These are phyloP conservation scores for Vicia villosa DNA, from an alignment of 306 rosid genomes.

Conservation along the genomic window DNA sequence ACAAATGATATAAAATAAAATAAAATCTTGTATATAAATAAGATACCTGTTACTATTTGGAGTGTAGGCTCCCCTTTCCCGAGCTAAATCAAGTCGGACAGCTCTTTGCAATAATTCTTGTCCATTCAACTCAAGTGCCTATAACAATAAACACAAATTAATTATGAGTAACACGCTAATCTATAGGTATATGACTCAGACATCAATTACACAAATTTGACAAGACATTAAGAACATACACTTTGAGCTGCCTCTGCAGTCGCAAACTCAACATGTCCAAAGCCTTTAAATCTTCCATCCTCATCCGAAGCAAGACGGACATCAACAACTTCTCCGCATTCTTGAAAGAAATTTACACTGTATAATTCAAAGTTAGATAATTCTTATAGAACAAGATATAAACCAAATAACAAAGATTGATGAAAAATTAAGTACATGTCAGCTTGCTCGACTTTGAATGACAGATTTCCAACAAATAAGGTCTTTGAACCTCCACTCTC, in stretches of 20 bases:
- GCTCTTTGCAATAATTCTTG: slow-evolving; percentile 47
- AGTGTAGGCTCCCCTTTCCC: slow-evolving; percentile 67
- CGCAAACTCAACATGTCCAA: slow-evolving; percentile 85
- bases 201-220: background rate
- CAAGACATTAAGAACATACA: slow-evolving; percentile 31
- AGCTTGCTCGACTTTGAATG: slow-evolving; percentile 44
- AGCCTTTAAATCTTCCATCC: slow-evolving; percentile 68
- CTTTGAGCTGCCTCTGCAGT: slow-evolving; percentile 58
- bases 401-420: too few relatives aligned
- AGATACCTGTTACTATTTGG: slow-evolving; percentile 54
- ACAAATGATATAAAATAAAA: background rate
- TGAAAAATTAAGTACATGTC: slow-evolving; percentile 55
- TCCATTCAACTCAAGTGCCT: slow-evolving; percentile 76
- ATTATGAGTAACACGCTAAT: background rate
- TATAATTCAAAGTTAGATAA: background rate
- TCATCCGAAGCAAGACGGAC: slow-evolving; percentile 59
- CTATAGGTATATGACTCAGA: background rate
- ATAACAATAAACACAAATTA: background rate
- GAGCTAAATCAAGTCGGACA: slow-evolving; percentile 70
- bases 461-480: slow-evolving; percentile 72
- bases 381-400: background rate
- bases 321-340: slow-evolving; percentile 65
- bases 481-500: slow-evolving; percentile 49
- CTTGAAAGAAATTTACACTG: slow-evolving; percentile 76
- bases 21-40: background rate